Evolutionary conservation across 331 rosid species (phyloP).

Genomic region (Spiraea crenata): DNA sequence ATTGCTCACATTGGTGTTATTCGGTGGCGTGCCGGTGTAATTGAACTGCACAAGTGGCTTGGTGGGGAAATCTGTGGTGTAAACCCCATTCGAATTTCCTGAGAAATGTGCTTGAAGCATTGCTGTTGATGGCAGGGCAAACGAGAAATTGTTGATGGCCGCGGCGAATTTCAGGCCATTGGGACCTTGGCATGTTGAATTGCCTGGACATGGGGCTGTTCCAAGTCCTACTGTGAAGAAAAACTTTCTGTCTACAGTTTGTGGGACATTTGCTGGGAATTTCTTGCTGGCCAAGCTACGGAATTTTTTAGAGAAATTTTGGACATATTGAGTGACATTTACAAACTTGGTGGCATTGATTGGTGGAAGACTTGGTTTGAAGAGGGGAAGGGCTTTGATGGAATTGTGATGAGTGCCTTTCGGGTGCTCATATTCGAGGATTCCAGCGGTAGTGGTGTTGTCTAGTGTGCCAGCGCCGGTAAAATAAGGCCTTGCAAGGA

Average conservation of each 20-base stretch:
- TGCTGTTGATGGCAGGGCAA: slow-evolving; percentile 62
- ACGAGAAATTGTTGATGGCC: slow-evolving; percentile 65
- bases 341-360: slow-evolving; percentile 59
- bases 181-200: slow-evolving; percentile 85
- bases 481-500: slow-evolving; percentile 60
- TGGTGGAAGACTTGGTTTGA: slow-evolving; percentile 57
- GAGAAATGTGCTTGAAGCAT: slow-evolving; percentile 55
- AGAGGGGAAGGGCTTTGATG: slow-evolving; percentile 29
- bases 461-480: slow-evolving; percentile 57
- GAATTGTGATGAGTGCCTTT: background rate
- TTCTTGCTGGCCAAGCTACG: slow-evolving; percentile 50
- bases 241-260: slow-evolving; percentile 47
- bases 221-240: slow-evolving; percentile 78
- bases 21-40: slow-evolving; percentile 78
- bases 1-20: slow-evolving; percentile 54
- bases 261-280: slow-evolving; percentile 66
- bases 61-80: slow-evolving; percentile 57
- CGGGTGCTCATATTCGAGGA: slow-evolving; percentile 56
- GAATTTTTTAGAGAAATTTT: slow-evolving; percentile 43
- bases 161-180: slow-evolving; percentile 68
- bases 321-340: slow-evolving; percentile 60
- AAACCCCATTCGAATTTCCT: slow-evolving; percentile 45
- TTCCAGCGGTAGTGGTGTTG: slow-evolving; percentile 67
- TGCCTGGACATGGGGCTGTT: slow-evolving; percentile 60
- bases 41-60: slow-evolving; percentile 54